phyloP scores from a whole-genome alignment of 2,329 filamentous ascomycete species.

The Magnaporthales sp. region DNA sequence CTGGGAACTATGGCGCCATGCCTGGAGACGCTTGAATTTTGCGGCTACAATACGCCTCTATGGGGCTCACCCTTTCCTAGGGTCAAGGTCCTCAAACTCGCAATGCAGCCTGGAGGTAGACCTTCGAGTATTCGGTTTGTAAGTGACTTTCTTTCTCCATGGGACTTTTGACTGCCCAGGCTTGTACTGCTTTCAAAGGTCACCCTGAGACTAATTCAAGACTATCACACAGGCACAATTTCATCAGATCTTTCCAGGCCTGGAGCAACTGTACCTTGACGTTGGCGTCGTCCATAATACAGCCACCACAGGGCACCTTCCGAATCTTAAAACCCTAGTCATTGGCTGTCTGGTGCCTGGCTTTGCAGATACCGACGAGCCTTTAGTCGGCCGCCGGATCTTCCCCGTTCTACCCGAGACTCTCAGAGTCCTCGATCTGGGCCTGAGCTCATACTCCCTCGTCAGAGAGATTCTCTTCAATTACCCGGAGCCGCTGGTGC shows the following conservation, averaged over 20 bases:
- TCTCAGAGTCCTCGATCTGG: conserved; percentile 10
- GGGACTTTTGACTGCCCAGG: too few relatives aligned
- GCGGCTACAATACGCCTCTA: neutral
- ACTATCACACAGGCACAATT: neutral
- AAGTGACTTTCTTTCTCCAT: neutral
- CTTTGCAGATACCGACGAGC: neutral
- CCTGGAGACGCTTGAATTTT: neutral
- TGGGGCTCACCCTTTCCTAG: neutral
- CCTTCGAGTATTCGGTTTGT: neutral
- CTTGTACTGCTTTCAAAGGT: neutral
- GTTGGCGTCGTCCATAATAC: neutral
- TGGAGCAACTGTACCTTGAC: conserved; percentile 10
- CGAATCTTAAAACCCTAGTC: conserved; percentile 8
- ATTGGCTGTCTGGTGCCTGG: conserved; percentile 1
- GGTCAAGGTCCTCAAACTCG: neutral
- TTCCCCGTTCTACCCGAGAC: conserved; percentile 7
- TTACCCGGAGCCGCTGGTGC: neutral
- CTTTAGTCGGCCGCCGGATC: neutral
- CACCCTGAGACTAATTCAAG: neutral
- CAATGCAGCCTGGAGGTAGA: neutral
- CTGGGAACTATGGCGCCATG: neutral
- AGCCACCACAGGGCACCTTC: neutral
- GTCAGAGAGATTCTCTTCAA: neutral
- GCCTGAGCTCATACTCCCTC: neutral
- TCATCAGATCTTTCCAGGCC: neutral